A percentile compares a stretch with the other conserved stretches of the same genome.
These are phyloP conservation scores for Aplosporella prunicola DNA, from an alignment of 2,329 filamentous ascomycete species.

Conservation along the genomic window DNA sequence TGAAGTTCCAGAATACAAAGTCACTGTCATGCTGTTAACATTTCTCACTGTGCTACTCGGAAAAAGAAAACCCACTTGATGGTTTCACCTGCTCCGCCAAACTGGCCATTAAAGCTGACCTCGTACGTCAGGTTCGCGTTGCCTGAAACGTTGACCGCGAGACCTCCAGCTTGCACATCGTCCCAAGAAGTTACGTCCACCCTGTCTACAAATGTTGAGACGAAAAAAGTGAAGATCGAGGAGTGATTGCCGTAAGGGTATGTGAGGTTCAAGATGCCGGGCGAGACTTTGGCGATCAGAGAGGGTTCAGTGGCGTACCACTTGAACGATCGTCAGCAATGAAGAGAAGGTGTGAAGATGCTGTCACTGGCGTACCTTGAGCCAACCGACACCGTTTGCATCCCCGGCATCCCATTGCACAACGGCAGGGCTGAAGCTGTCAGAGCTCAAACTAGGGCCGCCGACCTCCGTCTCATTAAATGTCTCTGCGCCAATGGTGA, in stretches of 20 bases:
- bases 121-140: conserved; percentile 33
- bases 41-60: too few relatives aligned
- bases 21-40: conserved; percentile 17
- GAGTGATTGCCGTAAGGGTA: conserved; percentile 45
- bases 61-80: conserved; percentile 26
- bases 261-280: conserved; percentile 36
- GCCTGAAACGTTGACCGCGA: conserved; percentile 38
- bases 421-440: conserved; percentile 50
- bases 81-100: conserved; percentile 26
- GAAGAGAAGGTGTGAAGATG: conserved; percentile 15
- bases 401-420: conserved; percentile 45
- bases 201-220: conserved; percentile 38
- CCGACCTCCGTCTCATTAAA: conserved; percentile 49
- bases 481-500: conserved; percentile 52
- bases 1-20: conserved; percentile 36
- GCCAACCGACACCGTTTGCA: conserved; percentile 21
- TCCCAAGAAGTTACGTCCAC: conserved; percentile 37
- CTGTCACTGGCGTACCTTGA: conserved; percentile 27
- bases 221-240: conserved; percentile 43
- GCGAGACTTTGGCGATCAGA: conserved; percentile 34
- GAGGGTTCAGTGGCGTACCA: conserved; percentile 33
- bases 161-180: conserved; percentile 42
- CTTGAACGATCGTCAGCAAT: conserved; percentile 18
- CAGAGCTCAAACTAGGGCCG: conserved; percentile 43
- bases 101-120: conserved; percentile 36